Conservation (phyloP, 2,329 filamentous ascomycete genomes). For the Chrysosporium keratinophilum region DNA sequence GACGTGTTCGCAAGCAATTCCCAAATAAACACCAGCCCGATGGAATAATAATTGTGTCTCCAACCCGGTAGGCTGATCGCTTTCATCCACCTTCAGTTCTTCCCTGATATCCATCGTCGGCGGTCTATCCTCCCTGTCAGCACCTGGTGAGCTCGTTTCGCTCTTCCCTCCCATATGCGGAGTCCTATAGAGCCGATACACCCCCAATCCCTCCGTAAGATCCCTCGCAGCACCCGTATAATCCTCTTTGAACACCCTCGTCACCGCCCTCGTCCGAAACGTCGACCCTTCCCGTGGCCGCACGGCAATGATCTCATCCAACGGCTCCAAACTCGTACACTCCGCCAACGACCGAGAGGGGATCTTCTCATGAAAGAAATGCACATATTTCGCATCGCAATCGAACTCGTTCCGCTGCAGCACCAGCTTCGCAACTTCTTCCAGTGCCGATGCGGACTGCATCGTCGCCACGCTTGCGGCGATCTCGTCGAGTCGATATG, state of each 20-base stretch:
- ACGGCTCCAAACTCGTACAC: slow-evolving; percentile 55
- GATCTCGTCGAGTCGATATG: slow-evolving; percentile 73
- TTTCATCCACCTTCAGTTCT: slow-evolving; percentile 46
- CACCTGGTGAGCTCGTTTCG: slow-evolving; percentile 38
- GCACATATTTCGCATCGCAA: slow-evolving; percentile 71
- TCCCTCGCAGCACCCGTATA: slow-evolving; percentile 59
- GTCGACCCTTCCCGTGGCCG: slow-evolving; percentile 55
- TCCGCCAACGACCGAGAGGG: slow-evolving; percentile 62
- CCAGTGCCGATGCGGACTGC: slow-evolving; percentile 66
- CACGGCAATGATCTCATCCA: slow-evolving; percentile 58
- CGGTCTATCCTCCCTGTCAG: slow-evolving; percentile 35
- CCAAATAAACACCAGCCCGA: slow-evolving; percentile 60
- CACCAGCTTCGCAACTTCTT: slow-evolving; percentile 64
- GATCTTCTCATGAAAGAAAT: slow-evolving; percentile 88
- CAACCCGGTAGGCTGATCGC: slow-evolving; percentile 63
- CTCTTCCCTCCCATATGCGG: slow-evolving; percentile 42
- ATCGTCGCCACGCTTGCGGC: slow-evolving; percentile 73
- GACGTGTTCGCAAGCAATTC: slow-evolving; percentile 58
- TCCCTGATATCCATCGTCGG: slow-evolving; percentile 38
- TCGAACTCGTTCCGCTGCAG: slow-evolving; percentile 59
- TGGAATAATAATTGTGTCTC: slow-evolving; percentile 68
- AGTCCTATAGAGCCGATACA: slow-evolving; percentile 44
- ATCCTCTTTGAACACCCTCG: slow-evolving; percentile 66
- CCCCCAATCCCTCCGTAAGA: slow-evolving; percentile 54
- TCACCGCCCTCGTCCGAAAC: slow-evolving; percentile 61